Evolutionary conservation across 2,329 filamentous ascomycete genomes (phyloP).

Genomic region (Aaosphaeria arxii): DNA sequence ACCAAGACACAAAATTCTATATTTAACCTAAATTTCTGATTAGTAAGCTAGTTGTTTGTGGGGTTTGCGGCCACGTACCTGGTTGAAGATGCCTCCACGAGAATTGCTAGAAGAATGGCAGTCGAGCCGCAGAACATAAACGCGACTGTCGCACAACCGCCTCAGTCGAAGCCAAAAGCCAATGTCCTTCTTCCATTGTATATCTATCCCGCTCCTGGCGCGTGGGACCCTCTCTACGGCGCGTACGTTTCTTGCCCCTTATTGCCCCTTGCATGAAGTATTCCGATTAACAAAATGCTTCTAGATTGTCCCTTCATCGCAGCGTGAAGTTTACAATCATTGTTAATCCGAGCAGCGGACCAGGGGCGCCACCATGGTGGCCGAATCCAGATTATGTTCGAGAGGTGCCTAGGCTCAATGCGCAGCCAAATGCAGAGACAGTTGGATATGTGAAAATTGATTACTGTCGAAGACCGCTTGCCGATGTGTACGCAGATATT

Average conservation of each 20-base stretch:
- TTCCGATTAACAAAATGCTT: slow-evolving; percentile 36
- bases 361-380: slow-evolving; percentile 36
- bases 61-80: too few relatives aligned
- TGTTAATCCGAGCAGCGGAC: slow-evolving; percentile 46
- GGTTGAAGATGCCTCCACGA: too few relatives aligned
- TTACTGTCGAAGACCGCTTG: slow-evolving; percentile 31
- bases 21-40: too few relatives aligned
- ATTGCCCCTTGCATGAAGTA: too few relatives aligned
- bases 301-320: neutral
- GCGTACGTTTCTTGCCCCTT: slow-evolving; percentile 5
- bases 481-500: slow-evolving; percentile 34
- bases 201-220: slow-evolving; percentile 46
- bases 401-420: slow-evolving; percentile 37
- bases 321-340: slow-evolving; percentile 45
- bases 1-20: too few relatives aligned
- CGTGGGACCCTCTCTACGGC: slow-evolving; percentile 45
- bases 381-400: slow-evolving; percentile 44
- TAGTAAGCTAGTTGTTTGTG: too few relatives aligned
- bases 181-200: slow-evolving; percentile 46
- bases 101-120: too few relatives aligned
- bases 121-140: too few relatives aligned
- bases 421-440: slow-evolving; percentile 44
- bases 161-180: neutral
- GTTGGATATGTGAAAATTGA: slow-evolving; percentile 49
- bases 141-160: too few relatives aligned